A percentile compares a stretch with the other conserved stretches of the same genome.
Conservation (phyloP, 352 stramenopile genomes). For the Globisporangium abappressorium region DNA sequence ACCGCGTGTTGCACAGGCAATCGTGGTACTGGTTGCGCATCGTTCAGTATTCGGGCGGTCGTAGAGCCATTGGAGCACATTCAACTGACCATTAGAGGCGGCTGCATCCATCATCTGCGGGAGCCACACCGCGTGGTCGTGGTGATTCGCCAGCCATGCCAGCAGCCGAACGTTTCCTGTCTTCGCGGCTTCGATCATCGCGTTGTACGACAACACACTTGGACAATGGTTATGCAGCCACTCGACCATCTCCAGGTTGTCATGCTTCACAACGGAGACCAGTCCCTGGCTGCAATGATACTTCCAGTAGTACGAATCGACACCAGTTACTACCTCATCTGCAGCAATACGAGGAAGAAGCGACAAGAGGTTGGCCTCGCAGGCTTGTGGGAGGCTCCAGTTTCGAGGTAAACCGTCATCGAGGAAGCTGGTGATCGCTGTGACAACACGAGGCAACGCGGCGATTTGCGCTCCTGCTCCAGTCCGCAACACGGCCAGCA, state of each 20-base stretch:
- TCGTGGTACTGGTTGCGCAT: not conserved
- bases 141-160: not conserved
- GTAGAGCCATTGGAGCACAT: not conserved
- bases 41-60: not conserved
- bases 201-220: not conserved
- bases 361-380: not conserved
- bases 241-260: slow-evolving; percentile 5
- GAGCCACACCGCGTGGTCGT: not conserved
- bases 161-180: not conserved
- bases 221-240: not conserved
- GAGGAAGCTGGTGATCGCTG: not conserved
- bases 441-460: not conserved
- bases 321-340: no score
- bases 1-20: not conserved
- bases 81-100: not conserved
- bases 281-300: not conserved
- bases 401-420: not conserved
- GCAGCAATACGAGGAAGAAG: not conserved
- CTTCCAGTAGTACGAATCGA: not conserved
- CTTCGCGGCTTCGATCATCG: not conserved
- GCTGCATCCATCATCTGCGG: not conserved
- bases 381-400: not conserved
- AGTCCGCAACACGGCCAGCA: not conserved
- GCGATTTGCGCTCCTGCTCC: not conserved
- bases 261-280: not conserved